Conservation (phyloP, 352 stramenopile genomes). For the Globisporangium orthogonon region DNA sequence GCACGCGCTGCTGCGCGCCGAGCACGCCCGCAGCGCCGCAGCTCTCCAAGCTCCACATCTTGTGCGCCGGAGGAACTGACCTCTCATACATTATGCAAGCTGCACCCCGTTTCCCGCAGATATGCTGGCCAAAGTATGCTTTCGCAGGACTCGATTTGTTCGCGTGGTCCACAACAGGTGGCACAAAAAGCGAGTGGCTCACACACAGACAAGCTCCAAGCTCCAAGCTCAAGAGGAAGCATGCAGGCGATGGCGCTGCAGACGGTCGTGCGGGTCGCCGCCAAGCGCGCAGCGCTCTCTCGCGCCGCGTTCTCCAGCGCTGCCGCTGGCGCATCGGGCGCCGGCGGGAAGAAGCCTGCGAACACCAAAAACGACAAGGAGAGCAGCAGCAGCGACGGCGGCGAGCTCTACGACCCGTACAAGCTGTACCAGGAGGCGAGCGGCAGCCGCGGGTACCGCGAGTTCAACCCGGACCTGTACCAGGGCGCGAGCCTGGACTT, state of each 20-base stretch:
- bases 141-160: neutral
- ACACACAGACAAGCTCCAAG: neutral
- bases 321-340: neutral
- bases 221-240: neutral
- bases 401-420: conserved; percentile 75
- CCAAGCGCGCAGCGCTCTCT: conserved; percentile 18
- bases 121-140: no score
- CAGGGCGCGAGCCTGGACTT: conserved; percentile 44
- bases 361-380: conserved; percentile 14
- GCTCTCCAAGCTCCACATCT: conserved; percentile 50
- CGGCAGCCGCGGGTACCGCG: conserved; percentile 61
- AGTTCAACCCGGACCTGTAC: conserved; percentile 72
- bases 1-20: conserved; percentile 31
- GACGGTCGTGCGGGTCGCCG: conserved; percentile 37
- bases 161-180: neutral
- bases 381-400: conserved; percentile 11
- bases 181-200: neutral
- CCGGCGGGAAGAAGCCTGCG: neutral
- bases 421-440: conserved; percentile 71
- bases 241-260: conserved; percentile 13
- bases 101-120: no score
- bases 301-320: conserved; percentile 6
- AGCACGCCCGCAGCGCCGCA: conserved; percentile 29
- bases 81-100: no score
- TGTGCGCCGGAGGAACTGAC: no score